Conservation (phyloP, 164 flowering plant genomes). For the Protea cynaroides region DNA sequence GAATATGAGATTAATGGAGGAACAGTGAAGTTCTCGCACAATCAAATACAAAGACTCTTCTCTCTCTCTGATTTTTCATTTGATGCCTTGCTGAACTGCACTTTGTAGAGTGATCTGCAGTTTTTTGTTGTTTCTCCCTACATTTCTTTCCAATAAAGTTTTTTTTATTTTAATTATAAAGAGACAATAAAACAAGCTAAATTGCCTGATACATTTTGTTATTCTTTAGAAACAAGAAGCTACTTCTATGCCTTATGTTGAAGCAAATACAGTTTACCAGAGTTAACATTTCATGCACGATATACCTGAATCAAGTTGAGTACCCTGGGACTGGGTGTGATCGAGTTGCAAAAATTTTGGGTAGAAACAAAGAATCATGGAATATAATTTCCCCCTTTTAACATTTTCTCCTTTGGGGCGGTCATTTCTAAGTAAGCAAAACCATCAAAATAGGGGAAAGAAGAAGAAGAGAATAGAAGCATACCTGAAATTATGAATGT, state of each 20-base stretch:
- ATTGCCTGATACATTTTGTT: neutral
- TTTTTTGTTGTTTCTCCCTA: no score
- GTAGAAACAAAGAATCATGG: neutral
- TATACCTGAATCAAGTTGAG: neutral
- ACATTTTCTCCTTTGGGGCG: no score
- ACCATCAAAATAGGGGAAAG: neutral
- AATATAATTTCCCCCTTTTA: neutral
- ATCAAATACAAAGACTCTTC: neutral
- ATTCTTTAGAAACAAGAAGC: neutral
- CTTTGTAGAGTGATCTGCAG: no score
- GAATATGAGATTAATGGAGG: neutral
- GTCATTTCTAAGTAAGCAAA: neutral
- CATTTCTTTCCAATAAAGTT: no score
- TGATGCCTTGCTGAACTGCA: neutral
- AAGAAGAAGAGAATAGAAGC: constrained; percentile 2
- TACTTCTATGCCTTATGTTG: neutral
- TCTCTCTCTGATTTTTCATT: neutral
- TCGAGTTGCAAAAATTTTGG: neutral
- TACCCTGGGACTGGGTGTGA: neutral
- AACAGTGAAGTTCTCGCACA: neutral
- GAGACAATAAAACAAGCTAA: no score
- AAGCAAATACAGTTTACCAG: neutral
- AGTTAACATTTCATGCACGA: neutral
- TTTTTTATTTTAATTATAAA: no score
- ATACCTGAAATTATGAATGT: constrained; percentile 16